phyloP scores from a whole-genome alignment of 768 basidiomycete species.

The Suillus occidentalis region DNA sequence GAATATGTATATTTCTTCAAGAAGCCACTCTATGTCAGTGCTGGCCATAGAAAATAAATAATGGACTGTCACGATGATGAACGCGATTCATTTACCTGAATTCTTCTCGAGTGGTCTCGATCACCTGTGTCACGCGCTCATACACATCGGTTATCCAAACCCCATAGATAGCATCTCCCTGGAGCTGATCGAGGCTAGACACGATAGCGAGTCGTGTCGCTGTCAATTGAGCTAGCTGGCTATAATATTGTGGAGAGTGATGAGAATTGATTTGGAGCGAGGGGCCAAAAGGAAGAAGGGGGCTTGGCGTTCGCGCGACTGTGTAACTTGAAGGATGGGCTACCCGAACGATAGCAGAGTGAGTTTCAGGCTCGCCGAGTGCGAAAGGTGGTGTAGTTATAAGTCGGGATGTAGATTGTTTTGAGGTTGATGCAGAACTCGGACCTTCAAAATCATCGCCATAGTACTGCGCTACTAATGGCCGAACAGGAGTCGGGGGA shows the following conservation, averaged over 20 bases:
- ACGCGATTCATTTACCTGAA: slow-evolving; percentile 20
- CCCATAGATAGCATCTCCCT: slow-evolving; percentile 16
- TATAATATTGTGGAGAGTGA: background rate
- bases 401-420: background rate
- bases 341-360: background rate
- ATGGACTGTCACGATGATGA: background rate
- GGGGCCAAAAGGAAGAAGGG: background rate
- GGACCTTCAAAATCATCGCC: no score
- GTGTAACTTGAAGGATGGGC: background rate
- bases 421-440: background rate
- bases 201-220: slow-evolving; percentile 23
- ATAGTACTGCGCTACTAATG: background rate
- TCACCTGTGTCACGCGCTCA: background rate
- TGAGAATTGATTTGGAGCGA: background rate
- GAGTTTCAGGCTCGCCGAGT: background rate
- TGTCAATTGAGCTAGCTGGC: slow-evolving; percentile 18
- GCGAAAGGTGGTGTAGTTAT: no score
- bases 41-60: slow-evolving; percentile 12
- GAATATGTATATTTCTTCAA: slow-evolving; percentile 31
- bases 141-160: slow-evolving; percentile 13
- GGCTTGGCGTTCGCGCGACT: background rate
- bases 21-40: slow-evolving; percentile 19
- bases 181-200: slow-evolving; percentile 18
- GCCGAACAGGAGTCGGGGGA: background rate
- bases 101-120: slow-evolving; percentile 14